Conservation (phyloP, 2,329 filamentous ascomycete species). For the Aureobasidium zeae region DNA sequence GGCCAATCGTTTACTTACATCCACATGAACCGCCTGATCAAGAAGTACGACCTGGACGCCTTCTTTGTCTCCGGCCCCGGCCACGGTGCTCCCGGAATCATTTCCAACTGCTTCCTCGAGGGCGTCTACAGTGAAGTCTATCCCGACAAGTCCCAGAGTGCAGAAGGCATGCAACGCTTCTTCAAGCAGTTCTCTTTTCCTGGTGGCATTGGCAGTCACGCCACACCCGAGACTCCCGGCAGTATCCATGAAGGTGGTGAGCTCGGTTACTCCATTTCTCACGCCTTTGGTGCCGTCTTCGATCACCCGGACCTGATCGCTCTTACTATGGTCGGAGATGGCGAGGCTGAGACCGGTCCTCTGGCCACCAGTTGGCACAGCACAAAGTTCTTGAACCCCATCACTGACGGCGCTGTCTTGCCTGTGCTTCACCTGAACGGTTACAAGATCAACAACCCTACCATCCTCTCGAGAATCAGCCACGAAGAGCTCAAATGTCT, state of each 20-base stretch:
- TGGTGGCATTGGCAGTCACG: constrained; percentile 67
- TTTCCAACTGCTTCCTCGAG: constrained; percentile 69
- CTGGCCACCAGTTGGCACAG: constrained; percentile 73
- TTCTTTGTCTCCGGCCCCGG: constrained; percentile 69
- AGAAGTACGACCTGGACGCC: constrained; percentile 64
- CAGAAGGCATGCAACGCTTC: constrained; percentile 61
- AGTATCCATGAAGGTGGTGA: constrained; percentile 72
- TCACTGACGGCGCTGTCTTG: constrained; percentile 66
- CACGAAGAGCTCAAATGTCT: constrained; percentile 63
- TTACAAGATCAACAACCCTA: constrained; percentile 80
- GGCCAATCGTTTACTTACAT: constrained; percentile 74
- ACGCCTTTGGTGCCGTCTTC: constrained; percentile 68
- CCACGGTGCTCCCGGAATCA: constrained; percentile 65
- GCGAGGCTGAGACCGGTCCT: constrained; percentile 72
- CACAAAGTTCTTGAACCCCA: constrained; percentile 73
- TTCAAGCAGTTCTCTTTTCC: constrained; percentile 81
- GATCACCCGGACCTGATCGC: constrained; percentile 67
- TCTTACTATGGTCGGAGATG: constrained; percentile 69
- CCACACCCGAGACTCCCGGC: constrained; percentile 69
- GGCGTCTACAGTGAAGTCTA: constrained; percentile 71
- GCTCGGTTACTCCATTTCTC: constrained; percentile 70
- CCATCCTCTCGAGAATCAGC: constrained; percentile 60
- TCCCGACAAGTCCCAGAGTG: constrained; percentile 60
- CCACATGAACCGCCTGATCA: constrained; percentile 74
- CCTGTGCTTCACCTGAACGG: constrained; percentile 72